phyloP scores from a whole-genome alignment of 345 rosid genomes.

The Gynandropsis gynandra region DNA sequence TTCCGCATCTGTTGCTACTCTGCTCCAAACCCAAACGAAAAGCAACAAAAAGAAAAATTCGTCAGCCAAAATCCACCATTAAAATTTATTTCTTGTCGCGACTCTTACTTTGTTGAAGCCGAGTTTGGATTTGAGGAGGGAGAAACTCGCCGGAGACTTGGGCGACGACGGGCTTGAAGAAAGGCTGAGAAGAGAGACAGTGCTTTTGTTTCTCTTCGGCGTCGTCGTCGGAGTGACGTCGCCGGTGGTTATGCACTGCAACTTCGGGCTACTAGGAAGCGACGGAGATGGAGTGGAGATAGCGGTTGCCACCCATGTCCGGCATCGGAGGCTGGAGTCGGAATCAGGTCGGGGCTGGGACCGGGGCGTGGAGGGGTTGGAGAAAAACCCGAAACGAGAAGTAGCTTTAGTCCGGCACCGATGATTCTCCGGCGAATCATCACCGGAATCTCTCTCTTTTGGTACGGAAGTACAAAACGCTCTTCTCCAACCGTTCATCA shows the following conservation, averaged over 20 bases:
- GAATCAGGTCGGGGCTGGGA: constrained; percentile 42
- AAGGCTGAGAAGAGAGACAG: constrained; percentile 33
- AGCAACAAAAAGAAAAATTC: neutral
- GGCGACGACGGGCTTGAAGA: constrained; percentile 59
- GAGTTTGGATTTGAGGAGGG: constrained; percentile 56
- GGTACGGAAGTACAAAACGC: constrained; percentile 73
- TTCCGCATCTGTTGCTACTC: constrained; percentile 50
- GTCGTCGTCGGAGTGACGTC: constrained; percentile 18
- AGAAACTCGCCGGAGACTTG: constrained; percentile 63
- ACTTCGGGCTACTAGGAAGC: constrained; percentile 51
- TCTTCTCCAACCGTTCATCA: constrained; percentile 80
- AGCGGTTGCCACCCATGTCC: constrained; percentile 30
- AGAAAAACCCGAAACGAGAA: constrained; percentile 66
- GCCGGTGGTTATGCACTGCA: constrained; percentile 41
- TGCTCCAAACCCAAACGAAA: constrained; percentile 16
- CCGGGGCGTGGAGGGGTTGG: constrained; percentile 77
- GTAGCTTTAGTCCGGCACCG: constrained; percentile 34
- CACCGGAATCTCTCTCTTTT: constrained; percentile 37
- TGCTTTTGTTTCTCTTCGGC: constrained; percentile 30
- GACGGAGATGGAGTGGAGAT: constrained; percentile 30
- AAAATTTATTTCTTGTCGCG: neutral
- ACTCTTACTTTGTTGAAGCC: constrained; percentile 56
- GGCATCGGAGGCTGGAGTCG: constrained; percentile 45
- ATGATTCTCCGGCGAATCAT: constrained; percentile 21
- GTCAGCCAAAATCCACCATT: neutral